Base-by-base conservation (phyloP, 1,284 basidiomycete species). In the Mycosarcoma mackinlayi region DNA sequence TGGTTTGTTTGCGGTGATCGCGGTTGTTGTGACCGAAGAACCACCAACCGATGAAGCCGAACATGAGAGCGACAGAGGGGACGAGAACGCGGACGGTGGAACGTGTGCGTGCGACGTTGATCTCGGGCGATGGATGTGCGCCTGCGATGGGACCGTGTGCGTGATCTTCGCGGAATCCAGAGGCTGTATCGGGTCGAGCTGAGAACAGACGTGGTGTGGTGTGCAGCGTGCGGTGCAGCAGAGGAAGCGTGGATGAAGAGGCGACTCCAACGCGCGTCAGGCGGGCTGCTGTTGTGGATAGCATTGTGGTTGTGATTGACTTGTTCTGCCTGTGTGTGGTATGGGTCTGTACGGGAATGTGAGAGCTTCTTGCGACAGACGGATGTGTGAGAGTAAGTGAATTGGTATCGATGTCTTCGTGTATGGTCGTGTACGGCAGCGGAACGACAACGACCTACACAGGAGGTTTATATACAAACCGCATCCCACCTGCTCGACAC, bases 1-100 rank as follows among this genome's bases (percentile, higher is more conserved):
- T 62, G 13, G 30, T 48, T 3, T 37, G 23, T 18, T 73, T 73
- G 18, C 70, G 35, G 31, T 61, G 53, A 19, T 57, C 65, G 1
- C 70, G 65, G 38, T 65, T 41, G n/a, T 40, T 27, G 54, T 73
- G 64, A 39, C 60, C 65, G 41, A 73, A n/a, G 65, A 73, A 73
- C 70, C 70, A 73, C 70, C 70, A 73, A 16, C 61, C 61, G 44
- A 73, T 73, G 53, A 69, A 68, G 0, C 33, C 64, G 18, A 58
- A 30, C 61, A 73, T 69, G 47, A 73, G 23, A 1, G 54, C 59
- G 3, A 73, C 65, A 2, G 56, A 61, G 25, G 70, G 70, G 0
- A 69, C 65, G 27, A 73, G 65, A 9, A 73, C 70, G 40, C 70
- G 60, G 18, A 69, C 6, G 19, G 70, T 73, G 3, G 70, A 31